Base-by-base conservation (phyloP, 148 eudicot genomes). In the Polygonum maritimum region DNA sequence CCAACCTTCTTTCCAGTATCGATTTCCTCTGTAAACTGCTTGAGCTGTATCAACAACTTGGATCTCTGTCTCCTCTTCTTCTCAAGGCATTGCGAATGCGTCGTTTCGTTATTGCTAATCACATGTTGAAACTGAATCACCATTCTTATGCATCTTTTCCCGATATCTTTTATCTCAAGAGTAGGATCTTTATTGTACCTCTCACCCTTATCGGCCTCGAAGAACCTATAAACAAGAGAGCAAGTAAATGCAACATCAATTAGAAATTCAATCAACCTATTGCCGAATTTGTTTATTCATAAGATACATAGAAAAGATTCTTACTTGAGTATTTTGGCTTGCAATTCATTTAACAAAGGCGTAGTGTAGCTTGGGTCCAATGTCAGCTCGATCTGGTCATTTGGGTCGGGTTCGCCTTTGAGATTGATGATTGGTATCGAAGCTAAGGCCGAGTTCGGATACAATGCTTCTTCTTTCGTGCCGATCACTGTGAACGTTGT, bases 11-110 rank as follows among this genome's bases (percentile, higher is more conserved):
- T 54, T 54, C 19, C 19, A 19, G 18, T 54, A 21, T 9, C 14
- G 18, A 65, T 35, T 33, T 65, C 71, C 13, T 65, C 71, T 5
- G 16, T 65, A 16, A 65, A 65, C 13, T 65, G 71, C 71, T 65
- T 65, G 44, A 65, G 36, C 9, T 65, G 6, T 44, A 65, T 7
- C n/a, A 65, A 65, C 40, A 65, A 36, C 5, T 35, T 7, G 3
- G 71, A 65, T 4, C 14, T 65, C 14, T 65, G 71, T 19, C 36
- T 36, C 44, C 71, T 65, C 71, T 65, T 65, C 71, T 65, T 35
- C 44, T 65, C 16, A 9, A 65, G 71, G 16, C 71, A 65, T 5
- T 65, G 71, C 2, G 71, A 65, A n/a, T 65, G 71, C 19, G 71
- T 65, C 71, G 18, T 65, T 36, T 65, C 71, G 5, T 14, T 12